Evolutionary conservation across 371 early-diverging fungal species (phyloP), one percentile per base, ranked within the genome.

Genomic region (Circinella minor): DNA sequence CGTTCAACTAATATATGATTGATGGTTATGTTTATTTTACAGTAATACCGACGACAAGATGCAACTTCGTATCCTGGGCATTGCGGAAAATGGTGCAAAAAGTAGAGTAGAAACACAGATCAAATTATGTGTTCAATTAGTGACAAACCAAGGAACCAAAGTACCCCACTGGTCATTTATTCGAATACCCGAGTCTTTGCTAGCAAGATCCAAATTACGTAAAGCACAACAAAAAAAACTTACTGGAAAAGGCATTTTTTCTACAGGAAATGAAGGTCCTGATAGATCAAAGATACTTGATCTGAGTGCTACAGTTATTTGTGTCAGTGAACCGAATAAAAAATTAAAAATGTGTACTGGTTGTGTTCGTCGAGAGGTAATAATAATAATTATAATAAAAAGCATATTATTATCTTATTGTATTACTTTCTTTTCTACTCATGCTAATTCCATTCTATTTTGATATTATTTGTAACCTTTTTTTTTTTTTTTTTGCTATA

Each of bases 31-130:
- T 27, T 27, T 11, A 43, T 43, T 9, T 11, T 43, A 43, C 43
- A 51, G 51, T n/a, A 51, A n/a, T 51, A 9, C 43, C 11, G 51
- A 51, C 51, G 51, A 51, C 14, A 51, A 51, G 7, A 57, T 76
- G 74, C 86, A 83, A 61, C 79, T 91, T 63, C 75, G 85, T 10
- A 85, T 91, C 10, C 80, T 90, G n/a, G 94, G 94, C 6, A 82
- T 93, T 17, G 90, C 94, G 9, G 75, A 73, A 51, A 84, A 84
- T 39, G 91, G 92, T 27, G 94, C 93, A 13, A 91, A 92, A 68
- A 92, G 91, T 13, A 80, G 94, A n/a, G 94, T 94, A 27, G 94
- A 94, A 71, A 94, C 94, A 39, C 94, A 93, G 73, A 92, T 92
- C 75, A 93, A 92, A 68, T 78, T 93, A 7, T 91, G 92, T 46